Percentiles rank a stretch among this genome's conserved stretches.
Conservation (phyloP, 2,329 filamentous ascomycete species). For the Penicillium sp. region DNA sequence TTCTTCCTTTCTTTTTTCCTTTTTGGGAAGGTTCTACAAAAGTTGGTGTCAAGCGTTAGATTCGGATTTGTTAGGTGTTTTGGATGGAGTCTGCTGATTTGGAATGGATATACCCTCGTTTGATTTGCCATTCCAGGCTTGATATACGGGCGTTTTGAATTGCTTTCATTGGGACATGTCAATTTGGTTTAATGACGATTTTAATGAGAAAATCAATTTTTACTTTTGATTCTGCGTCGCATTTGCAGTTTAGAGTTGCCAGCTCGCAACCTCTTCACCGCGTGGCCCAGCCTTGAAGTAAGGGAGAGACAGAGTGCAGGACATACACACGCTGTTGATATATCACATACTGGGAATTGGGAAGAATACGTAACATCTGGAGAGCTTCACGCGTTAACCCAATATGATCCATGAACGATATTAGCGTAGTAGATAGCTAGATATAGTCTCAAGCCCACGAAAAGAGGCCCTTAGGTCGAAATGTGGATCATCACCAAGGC, state of each 20-base stretch:
- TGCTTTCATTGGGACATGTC: not conserved
- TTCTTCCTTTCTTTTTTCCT: not conserved
- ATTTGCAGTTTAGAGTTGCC: not conserved
- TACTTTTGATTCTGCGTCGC: not conserved
- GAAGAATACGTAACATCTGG: too few species aligned
- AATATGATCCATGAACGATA: too few species aligned
- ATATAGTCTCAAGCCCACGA: too few species aligned
- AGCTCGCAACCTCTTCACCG: not conserved
- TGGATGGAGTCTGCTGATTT: slow-evolving; percentile 13
- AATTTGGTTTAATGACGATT: not conserved
- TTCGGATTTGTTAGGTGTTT: not conserved
- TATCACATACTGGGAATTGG: not conserved
- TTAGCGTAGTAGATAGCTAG: not conserved
- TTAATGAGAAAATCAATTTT: not conserved
- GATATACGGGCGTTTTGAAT: not conserved
- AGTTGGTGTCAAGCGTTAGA: not conserved
- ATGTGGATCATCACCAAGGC: too few species aligned
- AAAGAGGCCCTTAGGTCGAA: too few species aligned
- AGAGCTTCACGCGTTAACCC: too few species aligned
- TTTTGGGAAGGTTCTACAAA: slow-evolving; percentile 4
- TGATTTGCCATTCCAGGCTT: slow-evolving; percentile 7
- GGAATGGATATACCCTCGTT: slow-evolving; percentile 26
- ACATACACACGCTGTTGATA: not conserved
- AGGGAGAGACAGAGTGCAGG: not conserved
- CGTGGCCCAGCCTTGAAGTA: not conserved